Percentiles rank a stretch among this genome's conserved stretches.
Conservation (phyloP, 768 basidiomycete species). For the Termitomyces bulborhizus region DNA sequence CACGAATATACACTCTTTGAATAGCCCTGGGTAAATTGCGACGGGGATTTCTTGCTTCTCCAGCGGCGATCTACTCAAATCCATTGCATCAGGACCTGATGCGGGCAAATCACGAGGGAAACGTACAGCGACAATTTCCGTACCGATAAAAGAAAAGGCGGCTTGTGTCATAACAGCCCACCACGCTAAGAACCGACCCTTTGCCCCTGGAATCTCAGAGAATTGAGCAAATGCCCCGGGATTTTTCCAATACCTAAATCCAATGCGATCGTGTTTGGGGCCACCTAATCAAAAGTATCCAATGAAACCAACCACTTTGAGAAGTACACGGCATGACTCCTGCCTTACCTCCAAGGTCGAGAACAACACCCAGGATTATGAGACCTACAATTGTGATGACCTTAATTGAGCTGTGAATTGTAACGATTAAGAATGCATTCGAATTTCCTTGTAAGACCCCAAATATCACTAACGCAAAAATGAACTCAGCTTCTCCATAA, state of each 20-base stretch:
- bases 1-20: slow-evolving; percentile 65
- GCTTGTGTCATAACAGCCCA: slow-evolving; percentile 70
- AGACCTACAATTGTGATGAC: slow-evolving; percentile 74
- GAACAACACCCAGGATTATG: slow-evolving; percentile 60
- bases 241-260: slow-evolving; percentile 78
- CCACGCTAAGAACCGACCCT: slow-evolving; percentile 66
- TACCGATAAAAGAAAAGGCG: slow-evolving; percentile 89
- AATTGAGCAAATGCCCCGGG: slow-evolving; percentile 87
- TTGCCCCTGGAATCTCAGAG: slow-evolving; percentile 53
- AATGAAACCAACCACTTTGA: neutral
- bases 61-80: slow-evolving; percentile 67
- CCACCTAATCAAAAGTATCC: slow-evolving; percentile 47
- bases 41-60: slow-evolving; percentile 85
- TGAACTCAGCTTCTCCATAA: slow-evolving; percentile 83
- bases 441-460: too few species aligned
- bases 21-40: slow-evolving; percentile 61
- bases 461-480: slow-evolving; percentile 62
- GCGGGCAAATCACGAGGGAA: neutral
- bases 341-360: slow-evolving; percentile 70
- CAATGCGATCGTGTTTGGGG: slow-evolving; percentile 68
- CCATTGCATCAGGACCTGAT: neutral
- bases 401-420: slow-evolving; percentile 59
- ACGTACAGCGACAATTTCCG: slow-evolving; percentile 85
- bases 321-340: neutral
- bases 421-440: too few species aligned